A percentile compares a stretch with the other conserved stretches of the same genome.
Conservation (phyloP, 2,329 filamentous ascomycete genomes). For the Emericellopsis cladophorae region DNA sequence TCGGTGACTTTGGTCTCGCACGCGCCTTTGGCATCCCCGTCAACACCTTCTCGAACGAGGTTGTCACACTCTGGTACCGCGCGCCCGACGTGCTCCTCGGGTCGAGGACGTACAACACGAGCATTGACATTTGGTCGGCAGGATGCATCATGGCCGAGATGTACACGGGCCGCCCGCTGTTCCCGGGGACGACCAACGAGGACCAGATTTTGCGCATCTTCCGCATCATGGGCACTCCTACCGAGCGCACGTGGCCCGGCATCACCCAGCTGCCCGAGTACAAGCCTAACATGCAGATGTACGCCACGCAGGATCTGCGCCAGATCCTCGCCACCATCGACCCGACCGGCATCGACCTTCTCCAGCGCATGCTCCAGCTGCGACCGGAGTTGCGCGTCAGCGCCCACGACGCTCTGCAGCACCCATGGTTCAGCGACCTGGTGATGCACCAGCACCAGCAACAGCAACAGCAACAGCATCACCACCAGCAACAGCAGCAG, state of each 20-base stretch:
- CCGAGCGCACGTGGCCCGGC: slow-evolving; percentile 88
- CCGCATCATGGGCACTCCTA: slow-evolving; percentile 95
- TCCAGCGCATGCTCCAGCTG: slow-evolving; percentile 84
- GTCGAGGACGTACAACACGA: slow-evolving; percentile 95
- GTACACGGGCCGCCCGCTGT: slow-evolving; percentile 91
- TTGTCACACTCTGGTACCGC: slow-evolving; percentile 95
- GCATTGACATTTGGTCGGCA: slow-evolving; percentile 98
- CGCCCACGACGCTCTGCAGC: slow-evolving; percentile 72
- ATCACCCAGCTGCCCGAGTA: slow-evolving; percentile 96
- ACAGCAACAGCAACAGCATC: slow-evolving; percentile 20
- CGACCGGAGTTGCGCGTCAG: slow-evolving; percentile 85
- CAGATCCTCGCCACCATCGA: slow-evolving; percentile 87
- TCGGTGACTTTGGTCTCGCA: slow-evolving; percentile 89
- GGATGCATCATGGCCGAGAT: slow-evolving; percentile 99
- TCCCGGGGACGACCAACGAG: slow-evolving; percentile 96
- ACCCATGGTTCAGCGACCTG: slow-evolving; percentile 84
- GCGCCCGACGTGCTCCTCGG: slow-evolving; percentile 92
- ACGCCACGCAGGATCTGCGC: slow-evolving; percentile 80
- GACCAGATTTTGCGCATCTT: slow-evolving; percentile 97
- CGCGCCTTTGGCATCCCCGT: slow-evolving; percentile 94
- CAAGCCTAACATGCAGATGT: slow-evolving; percentile 89
- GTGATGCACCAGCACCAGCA: slow-evolving; percentile 42
- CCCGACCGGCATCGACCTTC: slow-evolving; percentile 69
- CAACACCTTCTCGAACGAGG: slow-evolving; percentile 96
- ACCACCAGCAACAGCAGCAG: slow-evolving; percentile 27